Conservation (phyloP, 2,329 filamentous ascomycete species). For the Diaporthe batatas region DNA sequence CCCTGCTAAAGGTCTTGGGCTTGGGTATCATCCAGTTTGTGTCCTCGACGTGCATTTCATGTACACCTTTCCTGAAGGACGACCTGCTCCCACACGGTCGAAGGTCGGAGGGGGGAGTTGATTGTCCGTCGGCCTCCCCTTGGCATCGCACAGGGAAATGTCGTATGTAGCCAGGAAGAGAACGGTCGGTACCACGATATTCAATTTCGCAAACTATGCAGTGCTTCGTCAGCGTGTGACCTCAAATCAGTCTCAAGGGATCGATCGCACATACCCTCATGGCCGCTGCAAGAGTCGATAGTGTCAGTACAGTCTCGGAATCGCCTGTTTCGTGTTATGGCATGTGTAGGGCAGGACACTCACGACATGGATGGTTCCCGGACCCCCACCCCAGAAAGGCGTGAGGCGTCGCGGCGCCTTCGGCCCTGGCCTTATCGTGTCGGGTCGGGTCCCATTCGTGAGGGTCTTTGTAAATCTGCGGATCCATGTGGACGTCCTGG, state of each 20-base stretch:
- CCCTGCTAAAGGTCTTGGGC: not conserved
- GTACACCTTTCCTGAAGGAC: constrained; percentile 6
- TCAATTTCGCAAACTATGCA: constrained; percentile 4
- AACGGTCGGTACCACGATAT: not conserved
- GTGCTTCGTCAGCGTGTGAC: not conserved
- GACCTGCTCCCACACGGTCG: constrained; percentile 17
- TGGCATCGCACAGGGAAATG: constrained; percentile 3
- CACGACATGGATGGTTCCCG: constrained; percentile 18
- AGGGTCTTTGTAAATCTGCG: not conserved
- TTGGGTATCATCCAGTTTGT: not conserved
- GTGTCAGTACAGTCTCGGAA: not conserved
- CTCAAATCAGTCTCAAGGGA: not conserved
- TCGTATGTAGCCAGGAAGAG: not conserved
- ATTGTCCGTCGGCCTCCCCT: not conserved
- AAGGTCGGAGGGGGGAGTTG: not conserved
- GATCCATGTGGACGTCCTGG: constrained; percentile 14
- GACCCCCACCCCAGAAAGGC: constrained; percentile 17
- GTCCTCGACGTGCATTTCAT: not conserved
- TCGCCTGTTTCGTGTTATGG: too few species aligned
- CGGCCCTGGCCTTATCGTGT: not conserved
- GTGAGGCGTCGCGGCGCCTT: not conserved
- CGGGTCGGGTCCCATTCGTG: constrained; percentile 10
- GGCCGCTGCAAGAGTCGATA: not conserved
- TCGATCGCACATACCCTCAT: not conserved
- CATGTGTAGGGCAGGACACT: not conserved